phyloP scores from a whole-genome alignment of 1,139 yeast species.

The Nakaseomyces delphensis region DNA sequence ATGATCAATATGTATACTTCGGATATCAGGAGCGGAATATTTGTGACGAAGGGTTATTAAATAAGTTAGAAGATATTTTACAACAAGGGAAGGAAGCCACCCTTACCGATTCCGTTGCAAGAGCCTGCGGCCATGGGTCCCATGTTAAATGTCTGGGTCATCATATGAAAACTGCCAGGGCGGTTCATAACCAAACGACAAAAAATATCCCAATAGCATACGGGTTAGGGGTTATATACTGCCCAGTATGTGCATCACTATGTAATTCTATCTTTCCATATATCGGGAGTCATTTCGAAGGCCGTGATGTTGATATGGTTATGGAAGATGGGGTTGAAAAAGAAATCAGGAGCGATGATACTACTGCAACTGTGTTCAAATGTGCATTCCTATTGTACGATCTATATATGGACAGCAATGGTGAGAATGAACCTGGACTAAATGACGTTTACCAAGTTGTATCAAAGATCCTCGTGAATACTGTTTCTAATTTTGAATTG shows the following conservation, averaged over 20 bases:
- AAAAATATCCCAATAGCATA: slow-evolving; percentile 72
- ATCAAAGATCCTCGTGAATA: slow-evolving; percentile 16
- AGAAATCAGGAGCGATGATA: neutral
- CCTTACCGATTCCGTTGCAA: slow-evolving; percentile 40
- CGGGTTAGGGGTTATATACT: slow-evolving; percentile 64
- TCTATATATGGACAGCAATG: slow-evolving; percentile 7
- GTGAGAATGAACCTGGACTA: slow-evolving; percentile 2
- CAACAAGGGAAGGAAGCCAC: slow-evolving; percentile 2
- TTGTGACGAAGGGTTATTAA: slow-evolving; percentile 16
- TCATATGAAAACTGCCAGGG: slow-evolving; percentile 46
- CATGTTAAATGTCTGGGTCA: slow-evolving; percentile 71
- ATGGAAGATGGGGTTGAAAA: neutral
- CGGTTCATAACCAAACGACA: slow-evolving; percentile 63
- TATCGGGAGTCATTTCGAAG: slow-evolving; percentile 1
- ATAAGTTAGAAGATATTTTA: neutral
- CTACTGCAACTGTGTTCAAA: slow-evolving; percentile 7
- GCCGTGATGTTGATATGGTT: neutral
- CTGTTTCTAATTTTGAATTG: slow-evolving; percentile 16
- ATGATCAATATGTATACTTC: slow-evolving; percentile 54
- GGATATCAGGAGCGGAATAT: slow-evolving; percentile 26
- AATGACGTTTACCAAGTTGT: slow-evolving; percentile 11
- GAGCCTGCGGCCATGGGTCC: slow-evolving; percentile 93
- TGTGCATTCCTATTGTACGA: slow-evolving; percentile 19
- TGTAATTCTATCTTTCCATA: slow-evolving; percentile 76
- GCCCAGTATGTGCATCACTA: slow-evolving; percentile 86